Conservation (phyloP, 2,329 filamentous ascomycete species). For the Trichoderma endophyticum region DNA sequence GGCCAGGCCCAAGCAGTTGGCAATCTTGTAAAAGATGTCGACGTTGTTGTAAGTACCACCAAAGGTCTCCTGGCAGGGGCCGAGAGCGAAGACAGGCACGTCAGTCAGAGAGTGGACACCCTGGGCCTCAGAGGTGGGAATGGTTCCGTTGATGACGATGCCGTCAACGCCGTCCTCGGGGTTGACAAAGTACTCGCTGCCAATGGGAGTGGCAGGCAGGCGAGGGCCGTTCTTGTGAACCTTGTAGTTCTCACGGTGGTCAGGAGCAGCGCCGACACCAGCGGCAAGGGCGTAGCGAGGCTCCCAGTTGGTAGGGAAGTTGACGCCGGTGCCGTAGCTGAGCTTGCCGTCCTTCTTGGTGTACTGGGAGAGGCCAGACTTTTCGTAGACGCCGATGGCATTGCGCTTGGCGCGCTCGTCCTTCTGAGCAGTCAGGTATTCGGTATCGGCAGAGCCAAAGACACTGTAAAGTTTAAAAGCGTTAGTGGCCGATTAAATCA, state of each 20-base stretch:
- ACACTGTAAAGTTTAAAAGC: conserved; percentile 42
- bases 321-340: conserved; percentile 67
- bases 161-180: conserved; percentile 63
- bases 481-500: neutral
- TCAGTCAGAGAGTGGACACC: conserved; percentile 77
- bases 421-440: conserved; percentile 65
- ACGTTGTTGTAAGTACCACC: conserved; percentile 68
- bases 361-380: conserved; percentile 75
- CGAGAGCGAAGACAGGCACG: conserved; percentile 73
- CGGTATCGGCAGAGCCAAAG: conserved; percentile 75
- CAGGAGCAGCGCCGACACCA: conserved; percentile 68
- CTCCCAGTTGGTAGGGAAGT: conserved; percentile 83
- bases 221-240: conserved; percentile 67
- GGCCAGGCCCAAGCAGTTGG: conserved; percentile 60
- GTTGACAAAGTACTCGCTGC: conserved; percentile 62
- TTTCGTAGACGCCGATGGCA: conserved; percentile 70
- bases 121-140: conserved; percentile 59
- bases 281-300: conserved; percentile 77
- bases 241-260: conserved; percentile 72
- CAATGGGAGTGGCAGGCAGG: conserved; percentile 53
- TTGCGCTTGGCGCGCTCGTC: conserved; percentile 69
- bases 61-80: conserved; percentile 75
- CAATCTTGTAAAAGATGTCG: conserved; percentile 73
- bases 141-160: conserved; percentile 72
- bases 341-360: conserved; percentile 55